phyloP scores from a whole-genome alignment of 306 rosid genomes.

The Rosa chinensis region DNA sequence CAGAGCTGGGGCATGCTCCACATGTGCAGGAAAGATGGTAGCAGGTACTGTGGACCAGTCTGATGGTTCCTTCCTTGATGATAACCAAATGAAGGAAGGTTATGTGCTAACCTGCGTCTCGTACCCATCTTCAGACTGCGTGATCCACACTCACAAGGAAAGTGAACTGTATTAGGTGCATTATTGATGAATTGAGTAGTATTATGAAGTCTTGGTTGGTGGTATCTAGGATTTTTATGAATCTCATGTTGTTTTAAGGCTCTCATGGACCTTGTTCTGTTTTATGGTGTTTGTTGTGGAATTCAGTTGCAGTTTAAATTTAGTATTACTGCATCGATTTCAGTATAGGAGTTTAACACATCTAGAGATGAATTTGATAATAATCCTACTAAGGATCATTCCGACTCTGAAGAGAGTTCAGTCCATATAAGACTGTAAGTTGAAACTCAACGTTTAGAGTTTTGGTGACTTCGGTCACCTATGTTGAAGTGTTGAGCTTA shows the following conservation, averaged over 20 bases:
- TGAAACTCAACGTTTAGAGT: too few species aligned
- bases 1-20: conserved; percentile 82
- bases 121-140: conserved; percentile 69
- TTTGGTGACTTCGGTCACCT: not conserved
- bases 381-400: not conserved
- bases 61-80: conserved; percentile 66
- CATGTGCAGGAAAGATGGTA: conserved; percentile 61
- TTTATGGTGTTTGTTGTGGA: conserved; percentile 9
- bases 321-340: not conserved
- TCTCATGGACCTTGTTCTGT: conserved; percentile 8
- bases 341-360: not conserved
- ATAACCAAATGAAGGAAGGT: conserved; percentile 52
- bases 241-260: not conserved
- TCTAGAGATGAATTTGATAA: not conserved
- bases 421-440: too few species aligned
- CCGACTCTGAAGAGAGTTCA: too few species aligned
- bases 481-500: not conserved
- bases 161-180: conserved; percentile 55
- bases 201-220: not conserved
- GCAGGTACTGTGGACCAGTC: conserved; percentile 66
- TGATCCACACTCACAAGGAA: conserved; percentile 86
- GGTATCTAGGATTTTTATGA: not conserved
- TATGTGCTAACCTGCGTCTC: conserved; percentile 60
- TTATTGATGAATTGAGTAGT: not conserved
- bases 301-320: not conserved